Evolutionary conservation across 257 asterid genomes (phyloP).

Genomic region (Capsicum chinense): DNA sequence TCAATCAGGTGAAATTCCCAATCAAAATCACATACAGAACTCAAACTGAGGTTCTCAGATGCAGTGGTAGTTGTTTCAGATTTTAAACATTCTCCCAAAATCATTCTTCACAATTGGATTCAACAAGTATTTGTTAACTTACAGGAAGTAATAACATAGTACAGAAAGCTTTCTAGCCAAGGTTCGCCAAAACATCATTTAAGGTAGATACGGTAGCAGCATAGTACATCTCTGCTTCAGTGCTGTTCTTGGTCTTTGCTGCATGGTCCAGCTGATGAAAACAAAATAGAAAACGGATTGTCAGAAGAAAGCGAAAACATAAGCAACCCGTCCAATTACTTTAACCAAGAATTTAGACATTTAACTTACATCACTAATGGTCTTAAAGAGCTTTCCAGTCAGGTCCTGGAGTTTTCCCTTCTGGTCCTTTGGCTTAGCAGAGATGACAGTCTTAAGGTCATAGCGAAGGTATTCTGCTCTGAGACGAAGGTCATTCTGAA

Average conservation of each 20-base stretch:
- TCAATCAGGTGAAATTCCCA: constrained; percentile 1
- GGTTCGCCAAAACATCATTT: constrained; percentile 72
- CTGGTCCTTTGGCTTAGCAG: constrained; percentile 78
- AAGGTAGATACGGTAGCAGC: constrained; percentile 70
- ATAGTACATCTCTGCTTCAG: constrained; percentile 81
- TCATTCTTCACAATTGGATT: constrained; percentile 27
- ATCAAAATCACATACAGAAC: neutral
- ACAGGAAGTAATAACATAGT: constrained; percentile 19
- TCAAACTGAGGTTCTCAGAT: neutral
- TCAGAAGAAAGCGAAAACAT: neutral
- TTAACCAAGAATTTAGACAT: neutral
- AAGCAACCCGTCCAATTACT: neutral
- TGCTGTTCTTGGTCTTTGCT: constrained; percentile 78
- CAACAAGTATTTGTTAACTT: constrained; percentile 21
- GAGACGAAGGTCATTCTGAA: constrained; percentile 78
- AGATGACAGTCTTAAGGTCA: constrained; percentile 84
- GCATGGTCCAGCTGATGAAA: constrained; percentile 80
- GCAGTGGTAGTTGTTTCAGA: neutral
- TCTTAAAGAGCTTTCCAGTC: constrained; percentile 63
- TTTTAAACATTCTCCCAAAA: constrained; percentile 12
- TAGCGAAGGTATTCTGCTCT: constrained; percentile 77
- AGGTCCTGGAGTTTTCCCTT: constrained; percentile 70
- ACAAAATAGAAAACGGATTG: neutral
- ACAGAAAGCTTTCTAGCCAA: constrained; percentile 53
- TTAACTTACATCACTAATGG: constrained; percentile 56